phyloP scores from a whole-genome alignment of 306 rosid genomes.

The Begonia peltatifolia region DNA sequence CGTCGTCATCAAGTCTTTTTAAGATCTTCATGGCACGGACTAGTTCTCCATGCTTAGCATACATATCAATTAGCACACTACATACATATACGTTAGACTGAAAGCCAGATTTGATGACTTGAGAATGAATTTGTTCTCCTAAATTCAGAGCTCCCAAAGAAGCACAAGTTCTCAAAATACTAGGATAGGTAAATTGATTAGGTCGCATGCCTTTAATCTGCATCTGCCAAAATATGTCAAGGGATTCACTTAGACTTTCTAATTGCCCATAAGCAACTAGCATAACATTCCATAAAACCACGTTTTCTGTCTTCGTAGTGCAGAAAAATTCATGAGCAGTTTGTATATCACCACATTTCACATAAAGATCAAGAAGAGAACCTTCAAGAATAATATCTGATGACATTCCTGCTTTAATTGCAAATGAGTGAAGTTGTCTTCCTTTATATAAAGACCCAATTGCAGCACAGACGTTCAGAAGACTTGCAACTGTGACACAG shows the following conservation, averaged over 20 bases:
- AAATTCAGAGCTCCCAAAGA: conserved; percentile 52
- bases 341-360: conserved; percentile 57
- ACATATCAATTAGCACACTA: conserved; percentile 83
- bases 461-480: conserved; percentile 68
- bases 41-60: conserved; percentile 64
- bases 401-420: conserved; percentile 66
- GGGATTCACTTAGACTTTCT: conserved; percentile 44
- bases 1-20: conserved; percentile 40
- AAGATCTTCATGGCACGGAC: conserved; percentile 49
- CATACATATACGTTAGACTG: conserved; percentile 62
- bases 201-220: conserved; percentile 64
- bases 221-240: conserved; percentile 57
- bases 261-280: conserved; percentile 69
- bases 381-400: conserved; percentile 74
- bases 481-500: conserved; percentile 67
- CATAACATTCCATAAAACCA: conserved; percentile 83
- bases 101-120: conserved; percentile 67
- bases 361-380: conserved; percentile 80
- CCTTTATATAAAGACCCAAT: conserved; percentile 42
- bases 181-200: conserved; percentile 76
- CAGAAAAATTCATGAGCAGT: conserved; percentile 46
- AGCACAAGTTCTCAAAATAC: conserved; percentile 73
- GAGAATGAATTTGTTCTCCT: conserved; percentile 75
- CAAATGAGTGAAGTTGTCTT: conserved; percentile 62
- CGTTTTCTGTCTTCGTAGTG: conserved; percentile 54